These are phyloP conservation scores for Annulohypoxylon moriforme DNA, from an alignment of 495 filamentous ascomycete genomes.

Conservation along the genomic window DNA sequence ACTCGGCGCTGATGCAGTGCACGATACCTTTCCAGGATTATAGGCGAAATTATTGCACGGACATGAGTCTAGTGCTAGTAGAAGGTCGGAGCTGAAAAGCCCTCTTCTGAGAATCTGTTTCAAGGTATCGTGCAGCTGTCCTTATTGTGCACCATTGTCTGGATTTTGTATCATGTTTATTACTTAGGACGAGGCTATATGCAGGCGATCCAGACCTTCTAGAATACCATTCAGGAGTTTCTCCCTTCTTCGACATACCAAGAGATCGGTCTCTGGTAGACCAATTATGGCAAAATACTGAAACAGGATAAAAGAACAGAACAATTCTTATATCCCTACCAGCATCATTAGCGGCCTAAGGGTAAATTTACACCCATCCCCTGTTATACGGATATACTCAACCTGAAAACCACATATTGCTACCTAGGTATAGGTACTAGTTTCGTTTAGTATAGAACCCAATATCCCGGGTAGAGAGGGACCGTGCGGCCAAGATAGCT, in stretches of 20 bases:
- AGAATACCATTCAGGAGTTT: background rate
- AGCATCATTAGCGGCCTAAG: background rate
- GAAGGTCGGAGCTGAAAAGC: background rate
- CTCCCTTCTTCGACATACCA: too few relatives aligned
- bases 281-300: background rate
- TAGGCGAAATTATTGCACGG: background rate
- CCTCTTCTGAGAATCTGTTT: background rate
- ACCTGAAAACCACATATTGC: background rate
- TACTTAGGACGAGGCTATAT: conserved; percentile 16
- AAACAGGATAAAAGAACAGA: background rate
- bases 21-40: background rate
- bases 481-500: conserved; percentile 4
- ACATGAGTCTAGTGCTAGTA: background rate
- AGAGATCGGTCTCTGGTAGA: background rate
- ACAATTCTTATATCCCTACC: background rate
- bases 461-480: background rate
- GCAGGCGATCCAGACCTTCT: conserved; percentile 21
- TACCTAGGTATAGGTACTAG: background rate
- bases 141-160: conserved; percentile 3
- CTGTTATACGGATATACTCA: background rate
- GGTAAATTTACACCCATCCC: background rate
- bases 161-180: conserved; percentile 30
- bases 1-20: background rate
- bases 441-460: background rate
- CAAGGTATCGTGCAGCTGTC: background rate